These are phyloP conservation scores for Periconia sp. DNA, from an alignment of 2,329 filamentous ascomycete genomes.

Conservation along the genomic window DNA sequence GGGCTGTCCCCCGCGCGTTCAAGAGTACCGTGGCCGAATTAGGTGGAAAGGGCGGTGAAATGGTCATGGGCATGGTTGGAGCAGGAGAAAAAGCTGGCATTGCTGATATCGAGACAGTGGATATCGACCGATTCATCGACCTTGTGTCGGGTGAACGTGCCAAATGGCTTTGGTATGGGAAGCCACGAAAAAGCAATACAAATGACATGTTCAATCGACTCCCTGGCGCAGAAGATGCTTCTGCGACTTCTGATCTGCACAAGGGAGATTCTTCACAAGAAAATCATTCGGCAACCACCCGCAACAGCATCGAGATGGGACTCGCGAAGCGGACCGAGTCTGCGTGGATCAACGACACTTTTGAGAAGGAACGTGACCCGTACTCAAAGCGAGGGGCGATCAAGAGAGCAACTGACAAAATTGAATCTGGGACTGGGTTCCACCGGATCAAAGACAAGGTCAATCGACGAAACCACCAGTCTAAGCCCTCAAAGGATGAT, in stretches of 20 bases:
- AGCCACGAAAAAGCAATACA: conserved; percentile 66
- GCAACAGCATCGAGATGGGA: conserved; percentile 33
- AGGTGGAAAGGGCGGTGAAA: conserved; percentile 88
- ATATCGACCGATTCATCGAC: conserved; percentile 80
- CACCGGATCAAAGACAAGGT: conserved; percentile 86
- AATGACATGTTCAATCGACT: conserved; percentile 44
- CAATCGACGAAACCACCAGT: conserved; percentile 53
- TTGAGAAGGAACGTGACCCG: conserved; percentile 57
- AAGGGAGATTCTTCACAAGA: conserved; percentile 50
- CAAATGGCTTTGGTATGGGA: conserved; percentile 95
- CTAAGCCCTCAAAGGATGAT: conserved; percentile 42
- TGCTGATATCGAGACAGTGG: conserved; percentile 87
- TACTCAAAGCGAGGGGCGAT: conserved; percentile 66
- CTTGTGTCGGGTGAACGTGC: conserved; percentile 78
- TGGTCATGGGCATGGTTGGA: conserved; percentile 93
- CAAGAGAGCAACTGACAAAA: conserved; percentile 77
- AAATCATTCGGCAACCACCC: conserved; percentile 23
- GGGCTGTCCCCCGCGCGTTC: conserved; percentile 89
- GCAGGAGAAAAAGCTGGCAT: conserved; percentile 83
- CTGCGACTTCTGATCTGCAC: conserved; percentile 57
- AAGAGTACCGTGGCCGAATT: conserved; percentile 95
- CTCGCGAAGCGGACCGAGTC: conserved; percentile 23
- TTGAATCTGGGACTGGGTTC: conserved; percentile 78
- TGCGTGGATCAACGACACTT: conserved; percentile 20
- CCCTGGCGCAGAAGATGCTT: conserved; percentile 38